Conservation (phyloP, 2,329 filamentous ascomycete species). For the Mycosphaerella arachidis region DNA sequence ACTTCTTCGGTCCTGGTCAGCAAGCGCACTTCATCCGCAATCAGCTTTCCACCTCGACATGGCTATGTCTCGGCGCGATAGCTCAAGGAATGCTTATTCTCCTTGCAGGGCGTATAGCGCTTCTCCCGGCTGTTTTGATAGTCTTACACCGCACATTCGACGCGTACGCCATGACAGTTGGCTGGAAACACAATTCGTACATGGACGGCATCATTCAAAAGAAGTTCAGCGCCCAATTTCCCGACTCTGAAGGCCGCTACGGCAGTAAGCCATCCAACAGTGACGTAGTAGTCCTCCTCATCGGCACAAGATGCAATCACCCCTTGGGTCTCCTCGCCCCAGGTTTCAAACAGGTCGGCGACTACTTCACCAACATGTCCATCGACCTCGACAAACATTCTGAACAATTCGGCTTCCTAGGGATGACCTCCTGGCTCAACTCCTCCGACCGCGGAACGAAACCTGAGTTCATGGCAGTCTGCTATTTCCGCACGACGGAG, state of each 20-base stretch:
- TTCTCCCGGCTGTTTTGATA: slow-evolving; percentile 33
- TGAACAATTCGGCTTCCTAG: slow-evolving; percentile 47
- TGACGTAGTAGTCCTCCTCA: slow-evolving; percentile 37
- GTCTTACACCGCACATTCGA: slow-evolving; percentile 35
- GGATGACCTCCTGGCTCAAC: slow-evolving; percentile 40
- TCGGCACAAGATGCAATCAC: slow-evolving; percentile 34
- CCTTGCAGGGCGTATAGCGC: slow-evolving; percentile 33
- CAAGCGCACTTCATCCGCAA: slow-evolving; percentile 29
- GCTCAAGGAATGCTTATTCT: slow-evolving; percentile 37
- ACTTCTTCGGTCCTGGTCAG: slow-evolving; percentile 13
- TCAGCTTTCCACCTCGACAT: slow-evolving; percentile 38
- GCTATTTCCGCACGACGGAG: slow-evolving; percentile 50
- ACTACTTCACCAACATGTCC: slow-evolving; percentile 40
- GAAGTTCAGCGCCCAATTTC: slow-evolving; percentile 39
- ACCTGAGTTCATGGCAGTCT: slow-evolving; percentile 41
- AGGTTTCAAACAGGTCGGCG: slow-evolving; percentile 38
- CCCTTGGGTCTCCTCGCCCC: slow-evolving; percentile 49
- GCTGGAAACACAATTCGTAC: slow-evolving; percentile 37
- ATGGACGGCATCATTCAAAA: slow-evolving; percentile 34
- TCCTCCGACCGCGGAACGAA: slow-evolving; percentile 36
- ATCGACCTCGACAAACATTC: slow-evolving; percentile 32
- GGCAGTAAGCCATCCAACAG: slow-evolving; percentile 29
- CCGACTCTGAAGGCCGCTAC: slow-evolving; percentile 32
- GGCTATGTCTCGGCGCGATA: slow-evolving; percentile 39
- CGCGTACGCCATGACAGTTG: slow-evolving; percentile 32